These are phyloP conservation scores for Ophiostoma ulmi DNA, from an alignment of 2,329 filamentous ascomycete genomes.

Conservation along the genomic window DNA sequence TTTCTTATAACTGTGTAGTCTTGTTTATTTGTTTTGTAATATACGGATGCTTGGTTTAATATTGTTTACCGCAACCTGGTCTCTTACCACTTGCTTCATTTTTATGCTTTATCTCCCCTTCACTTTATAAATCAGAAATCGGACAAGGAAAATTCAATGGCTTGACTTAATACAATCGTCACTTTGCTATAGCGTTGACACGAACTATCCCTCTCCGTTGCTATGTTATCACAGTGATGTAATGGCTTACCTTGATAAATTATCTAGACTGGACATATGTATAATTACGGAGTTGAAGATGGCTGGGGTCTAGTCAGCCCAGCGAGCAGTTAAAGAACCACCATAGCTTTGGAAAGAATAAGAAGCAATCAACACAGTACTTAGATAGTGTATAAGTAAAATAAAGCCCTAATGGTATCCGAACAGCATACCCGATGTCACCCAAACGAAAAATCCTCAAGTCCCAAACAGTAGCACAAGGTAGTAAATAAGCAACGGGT, in stretches of 20 bases:
- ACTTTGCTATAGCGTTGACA: neutral
- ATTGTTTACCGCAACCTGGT: neutral
- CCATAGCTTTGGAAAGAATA: neutral
- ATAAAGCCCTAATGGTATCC: neutral
- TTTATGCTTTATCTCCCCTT: neutral
- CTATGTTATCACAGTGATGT: too few species aligned
- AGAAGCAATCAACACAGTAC: neutral
- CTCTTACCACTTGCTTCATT: neutral
- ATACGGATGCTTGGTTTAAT: neutral
- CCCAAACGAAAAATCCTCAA: neutral
- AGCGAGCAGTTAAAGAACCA: neutral
- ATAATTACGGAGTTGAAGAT: neutral
- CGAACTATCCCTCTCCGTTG: neutral
- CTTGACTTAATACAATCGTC: neutral
- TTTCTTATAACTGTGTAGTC: neutral
- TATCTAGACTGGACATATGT: neutral
- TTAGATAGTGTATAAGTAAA: neutral
- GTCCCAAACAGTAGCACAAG: neutral
- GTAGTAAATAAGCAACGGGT: slow-evolving; percentile 2
- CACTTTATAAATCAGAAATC: neutral
- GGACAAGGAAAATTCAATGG: neutral
- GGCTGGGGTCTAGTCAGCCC: neutral
- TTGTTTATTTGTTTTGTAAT: neutral
- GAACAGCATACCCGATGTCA: slow-evolving; percentile 2
- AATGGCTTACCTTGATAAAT: too few species aligned